phyloP scores from a whole-genome alignment of 2,329 filamentous ascomycete genomes.

The Fusarium ramigenum region DNA sequence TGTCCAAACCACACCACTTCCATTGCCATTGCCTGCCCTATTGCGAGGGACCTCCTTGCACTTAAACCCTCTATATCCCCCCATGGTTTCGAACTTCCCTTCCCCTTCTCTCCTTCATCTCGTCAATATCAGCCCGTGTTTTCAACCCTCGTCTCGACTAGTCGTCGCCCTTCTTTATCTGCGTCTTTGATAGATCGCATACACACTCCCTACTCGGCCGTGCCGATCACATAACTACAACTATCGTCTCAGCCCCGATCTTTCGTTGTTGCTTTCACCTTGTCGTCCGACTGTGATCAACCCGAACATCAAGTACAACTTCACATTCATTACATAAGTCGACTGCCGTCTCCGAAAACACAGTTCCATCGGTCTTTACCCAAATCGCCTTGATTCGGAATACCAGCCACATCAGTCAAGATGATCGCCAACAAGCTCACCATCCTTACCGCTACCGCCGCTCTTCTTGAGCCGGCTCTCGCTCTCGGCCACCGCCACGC shows the following conservation, averaged over 20 bases:
- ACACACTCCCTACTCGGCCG: slow-evolving; percentile 47
- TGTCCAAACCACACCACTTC: slow-evolving; percentile 5
- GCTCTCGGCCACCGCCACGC: slow-evolving; percentile 55
- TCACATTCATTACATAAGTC: slow-evolving; percentile 26
- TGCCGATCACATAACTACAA: slow-evolving; percentile 43
- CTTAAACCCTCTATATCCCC: slow-evolving; percentile 36
- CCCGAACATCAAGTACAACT: slow-evolving; percentile 15
- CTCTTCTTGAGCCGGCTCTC: slow-evolving; percentile 55
- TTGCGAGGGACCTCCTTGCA: slow-evolving; percentile 26
- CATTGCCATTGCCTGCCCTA: slow-evolving; percentile 3
- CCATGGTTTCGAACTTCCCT: slow-evolving; percentile 24
- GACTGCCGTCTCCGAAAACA: slow-evolving; percentile 9
- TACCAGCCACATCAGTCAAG: slow-evolving; percentile 29
- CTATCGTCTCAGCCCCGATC: slow-evolving; percentile 31
- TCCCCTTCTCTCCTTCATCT: slow-evolving; percentile 38
- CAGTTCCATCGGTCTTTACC: background rate
- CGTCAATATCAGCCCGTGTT: slow-evolving; percentile 28
- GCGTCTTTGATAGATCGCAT: slow-evolving; percentile 64
- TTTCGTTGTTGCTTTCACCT: slow-evolving; percentile 29
- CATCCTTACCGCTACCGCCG: slow-evolving; percentile 53
- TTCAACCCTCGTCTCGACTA: slow-evolving; percentile 39
- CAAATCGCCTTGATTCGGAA: background rate
- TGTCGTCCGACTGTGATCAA: slow-evolving; percentile 33
- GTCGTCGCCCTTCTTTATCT: slow-evolving; percentile 44
- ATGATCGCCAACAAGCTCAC: slow-evolving; percentile 58